These are phyloP conservation scores for Leccinellum luteum DNA, from an alignment of 768 basidiomycete genomes.

Conservation along the genomic window DNA sequence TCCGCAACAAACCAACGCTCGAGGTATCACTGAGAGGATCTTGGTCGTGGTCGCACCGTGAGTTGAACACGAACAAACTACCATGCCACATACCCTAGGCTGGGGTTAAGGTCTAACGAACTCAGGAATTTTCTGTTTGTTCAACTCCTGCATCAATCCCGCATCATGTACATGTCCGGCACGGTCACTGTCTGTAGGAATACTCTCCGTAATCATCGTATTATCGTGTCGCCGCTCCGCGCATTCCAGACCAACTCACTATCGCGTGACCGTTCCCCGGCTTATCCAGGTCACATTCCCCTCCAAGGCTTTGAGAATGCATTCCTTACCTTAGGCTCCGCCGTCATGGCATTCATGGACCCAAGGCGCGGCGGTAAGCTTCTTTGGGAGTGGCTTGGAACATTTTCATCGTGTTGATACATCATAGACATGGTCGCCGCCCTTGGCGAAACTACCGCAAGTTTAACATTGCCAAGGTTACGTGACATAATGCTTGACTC, in stretches of 20 bases:
- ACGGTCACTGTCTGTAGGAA: neutral
- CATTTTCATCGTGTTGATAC: neutral
- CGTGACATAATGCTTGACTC: slow-evolving; percentile 76
- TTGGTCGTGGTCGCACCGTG: neutral
- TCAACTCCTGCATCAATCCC: no score
- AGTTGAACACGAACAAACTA: no score
- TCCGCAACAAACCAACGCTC: neutral
- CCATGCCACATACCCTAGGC: slow-evolving; percentile 10
- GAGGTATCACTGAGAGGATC: neutral
- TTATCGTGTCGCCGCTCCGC: slow-evolving; percentile 6
- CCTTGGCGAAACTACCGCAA: slow-evolving; percentile 89
- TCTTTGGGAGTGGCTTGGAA: neutral
- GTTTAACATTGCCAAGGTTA: slow-evolving; percentile 69
- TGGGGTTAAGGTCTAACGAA: slow-evolving; percentile 16
- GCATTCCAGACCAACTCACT: slow-evolving; percentile 10
- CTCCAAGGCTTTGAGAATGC: slow-evolving; percentile 80
- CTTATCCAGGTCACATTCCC: slow-evolving; percentile 80
- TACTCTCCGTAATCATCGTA: neutral
- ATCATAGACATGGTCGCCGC: slow-evolving; percentile 91
- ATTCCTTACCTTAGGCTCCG: slow-evolving; percentile 83
- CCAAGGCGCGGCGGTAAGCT: slow-evolving; percentile 80
- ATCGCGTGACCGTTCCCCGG: slow-evolving; percentile 33
- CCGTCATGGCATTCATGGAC: slow-evolving; percentile 74
- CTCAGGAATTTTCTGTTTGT: neutral
- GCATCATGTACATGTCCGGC: neutral